phyloP scores from a whole-genome alignment of 208 protist genomes.

The Crithidia fasciculata region DNA sequence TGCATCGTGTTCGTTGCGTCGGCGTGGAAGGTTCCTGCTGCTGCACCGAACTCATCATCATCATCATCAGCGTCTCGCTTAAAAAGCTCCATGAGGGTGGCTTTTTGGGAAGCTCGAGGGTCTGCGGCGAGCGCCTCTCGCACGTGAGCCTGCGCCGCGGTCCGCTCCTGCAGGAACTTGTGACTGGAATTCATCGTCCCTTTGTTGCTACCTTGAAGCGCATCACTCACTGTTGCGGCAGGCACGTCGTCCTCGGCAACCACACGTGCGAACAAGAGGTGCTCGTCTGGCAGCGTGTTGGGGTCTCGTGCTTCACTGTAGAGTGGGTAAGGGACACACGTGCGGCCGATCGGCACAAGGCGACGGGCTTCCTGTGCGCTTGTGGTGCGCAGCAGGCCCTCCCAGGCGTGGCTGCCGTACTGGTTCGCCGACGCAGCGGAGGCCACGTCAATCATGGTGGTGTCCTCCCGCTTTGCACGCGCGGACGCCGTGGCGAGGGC shows the following conservation, averaged over 20 bases:
- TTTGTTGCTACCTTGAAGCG: not conserved
- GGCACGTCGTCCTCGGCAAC: conserved; percentile 31
- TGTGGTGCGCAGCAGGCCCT: conserved; percentile 57
- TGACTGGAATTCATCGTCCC: not conserved
- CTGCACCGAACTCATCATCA: not conserved
- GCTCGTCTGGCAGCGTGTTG: conserved; percentile 33
- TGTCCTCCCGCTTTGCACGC: conserved; percentile 61
- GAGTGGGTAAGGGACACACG: conserved; percentile 71
- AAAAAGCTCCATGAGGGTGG: not conserved
- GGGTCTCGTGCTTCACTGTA: conserved; percentile 61
- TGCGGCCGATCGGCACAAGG: conserved; percentile 72
- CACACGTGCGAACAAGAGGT: conserved; percentile 60
- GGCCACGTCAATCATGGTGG: conserved; percentile 50
- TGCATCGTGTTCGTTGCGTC: conserved; percentile 15
- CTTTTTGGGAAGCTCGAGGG: not conserved
- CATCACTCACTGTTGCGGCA: not conserved
- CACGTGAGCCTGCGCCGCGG: conserved; percentile 22
- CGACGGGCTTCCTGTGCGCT: conserved; percentile 39
- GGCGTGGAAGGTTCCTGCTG: not conserved
- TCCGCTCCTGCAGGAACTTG: conserved; percentile 10
- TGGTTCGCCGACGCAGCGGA: conserved; percentile 29
- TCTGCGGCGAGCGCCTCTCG: conserved; percentile 4
- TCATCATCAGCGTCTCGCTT: no score
- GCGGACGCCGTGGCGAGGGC: conserved; percentile 32
- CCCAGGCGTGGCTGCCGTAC: conserved; percentile 50